Conservation (phyloP, 192 early-diverging fungal species). For the Coemansia sp. region DNA sequence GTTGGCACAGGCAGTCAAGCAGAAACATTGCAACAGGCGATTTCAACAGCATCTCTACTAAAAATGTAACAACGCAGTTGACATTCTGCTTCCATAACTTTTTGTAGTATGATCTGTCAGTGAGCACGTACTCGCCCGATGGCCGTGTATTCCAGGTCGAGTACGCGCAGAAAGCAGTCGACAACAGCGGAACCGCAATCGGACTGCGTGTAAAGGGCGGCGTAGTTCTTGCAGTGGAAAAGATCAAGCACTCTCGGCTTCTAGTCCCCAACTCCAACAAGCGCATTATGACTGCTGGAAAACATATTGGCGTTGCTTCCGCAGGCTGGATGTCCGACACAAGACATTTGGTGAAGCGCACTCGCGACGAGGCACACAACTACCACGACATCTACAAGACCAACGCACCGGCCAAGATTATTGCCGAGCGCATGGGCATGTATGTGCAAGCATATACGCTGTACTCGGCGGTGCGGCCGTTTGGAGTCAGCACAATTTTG, state of each 20-base stretch:
- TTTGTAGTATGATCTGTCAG: constrained; percentile 90
- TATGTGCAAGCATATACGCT: constrained; percentile 97
- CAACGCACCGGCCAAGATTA: constrained; percentile 85
- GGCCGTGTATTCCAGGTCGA: constrained; percentile 99
- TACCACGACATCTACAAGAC: constrained; percentile 84
- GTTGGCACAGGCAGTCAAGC: constrained; percentile 13
- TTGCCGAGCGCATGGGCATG: constrained; percentile 89
- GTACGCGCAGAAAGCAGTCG: constrained; percentile 97
- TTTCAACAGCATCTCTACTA: constrained; percentile 7
- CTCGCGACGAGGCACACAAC: constrained; percentile 85
- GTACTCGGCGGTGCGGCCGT: constrained; percentile 93
- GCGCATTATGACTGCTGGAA: constrained; percentile 88
- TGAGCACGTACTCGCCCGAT: constrained; percentile 98
- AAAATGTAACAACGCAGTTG: not conserved
- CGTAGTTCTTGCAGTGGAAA: constrained; percentile 95
- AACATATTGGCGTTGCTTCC: constrained; percentile 90
- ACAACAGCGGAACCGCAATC: constrained; percentile 97
- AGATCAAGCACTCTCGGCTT: constrained; percentile 92
- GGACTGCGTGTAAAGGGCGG: constrained; percentile 94
- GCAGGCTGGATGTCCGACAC: constrained; percentile 94
- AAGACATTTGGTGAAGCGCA: constrained; percentile 83
- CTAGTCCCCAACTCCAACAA: constrained; percentile 91
- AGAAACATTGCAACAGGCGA: not conserved
- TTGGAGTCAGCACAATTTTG: constrained; percentile 84
- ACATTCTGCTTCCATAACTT: not conserved